Evolutionary conservation across 2,329 filamentous ascomycete genomes (phyloP).

Genomic region (Nannizzia gypsea): DNA sequence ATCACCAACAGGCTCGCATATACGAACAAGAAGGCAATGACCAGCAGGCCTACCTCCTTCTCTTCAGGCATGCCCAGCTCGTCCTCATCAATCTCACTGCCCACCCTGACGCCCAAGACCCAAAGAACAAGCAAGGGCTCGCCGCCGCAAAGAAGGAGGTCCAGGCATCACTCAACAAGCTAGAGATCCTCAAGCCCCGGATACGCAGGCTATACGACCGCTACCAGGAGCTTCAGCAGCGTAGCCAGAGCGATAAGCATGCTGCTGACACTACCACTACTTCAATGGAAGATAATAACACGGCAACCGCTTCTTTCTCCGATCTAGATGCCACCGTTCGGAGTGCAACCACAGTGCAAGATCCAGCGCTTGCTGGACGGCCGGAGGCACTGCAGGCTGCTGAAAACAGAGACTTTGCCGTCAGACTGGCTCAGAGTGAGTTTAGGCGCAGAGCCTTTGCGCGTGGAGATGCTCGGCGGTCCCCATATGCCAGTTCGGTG

Average conservation of each 20-base stretch:
- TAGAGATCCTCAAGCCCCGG: constrained; percentile 69
- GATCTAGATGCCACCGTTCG: neutral
- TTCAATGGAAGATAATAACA: neutral
- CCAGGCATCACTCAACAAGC: constrained; percentile 50
- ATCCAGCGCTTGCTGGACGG: constrained; percentile 50
- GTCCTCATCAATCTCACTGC: constrained; percentile 60
- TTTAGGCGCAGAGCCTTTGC: constrained; percentile 46
- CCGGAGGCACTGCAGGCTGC: constrained; percentile 55
- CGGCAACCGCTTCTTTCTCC: neutral
- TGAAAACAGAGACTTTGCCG: constrained; percentile 62
- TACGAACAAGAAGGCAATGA: constrained; percentile 79
- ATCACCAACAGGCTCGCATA: constrained; percentile 55
- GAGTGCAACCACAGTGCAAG: constrained; percentile 22
- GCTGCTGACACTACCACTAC: constrained; percentile 9
- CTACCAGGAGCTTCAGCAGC: constrained; percentile 46
- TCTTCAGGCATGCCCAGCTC: constrained; percentile 82
- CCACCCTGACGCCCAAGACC: constrained; percentile 63
- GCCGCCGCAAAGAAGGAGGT: constrained; percentile 51
- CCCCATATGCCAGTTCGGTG: neutral
- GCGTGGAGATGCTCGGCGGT: neutral
- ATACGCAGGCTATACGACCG: constrained; percentile 60
- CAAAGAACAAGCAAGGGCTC: constrained; percentile 45
- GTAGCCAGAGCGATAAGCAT: constrained; percentile 26
- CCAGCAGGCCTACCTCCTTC: constrained; percentile 76
- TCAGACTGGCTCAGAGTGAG: constrained; percentile 63